These are phyloP conservation scores for Otatea glauca DNA, from an alignment of 176 grass and related monocot species.

Conservation along the genomic window DNA sequence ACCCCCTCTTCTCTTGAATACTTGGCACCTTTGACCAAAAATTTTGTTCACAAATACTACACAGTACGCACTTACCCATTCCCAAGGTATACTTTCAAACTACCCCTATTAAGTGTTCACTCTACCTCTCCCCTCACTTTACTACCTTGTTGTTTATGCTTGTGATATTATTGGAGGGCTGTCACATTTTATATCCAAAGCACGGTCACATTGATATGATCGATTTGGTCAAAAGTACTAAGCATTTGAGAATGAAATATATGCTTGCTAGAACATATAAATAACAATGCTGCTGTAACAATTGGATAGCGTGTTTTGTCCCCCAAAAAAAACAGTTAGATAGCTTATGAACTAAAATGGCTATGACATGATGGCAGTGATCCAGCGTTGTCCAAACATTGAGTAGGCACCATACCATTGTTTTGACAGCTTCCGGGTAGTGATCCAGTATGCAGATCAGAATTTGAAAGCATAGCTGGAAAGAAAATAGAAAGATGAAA, in stretches of 20 bases:
- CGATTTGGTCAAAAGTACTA: background rate
- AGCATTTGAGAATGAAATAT: background rate
- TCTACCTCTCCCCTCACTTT: slow-evolving; percentile 19
- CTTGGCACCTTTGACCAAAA: background rate
- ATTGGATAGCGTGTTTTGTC: too few species aligned
- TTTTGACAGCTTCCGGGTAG: slow-evolving; percentile 63
- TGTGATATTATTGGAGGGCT: background rate
- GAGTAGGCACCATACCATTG: slow-evolving; percentile 60
- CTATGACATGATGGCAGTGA: background rate
- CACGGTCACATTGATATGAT: background rate
- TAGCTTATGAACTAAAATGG: background rate
- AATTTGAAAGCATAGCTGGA: slow-evolving; percentile 87
- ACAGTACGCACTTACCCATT: background rate
- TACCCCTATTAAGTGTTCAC: background rate
- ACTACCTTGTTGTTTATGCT: slow-evolving; percentile 30
- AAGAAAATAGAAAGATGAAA: slow-evolving; percentile 38
- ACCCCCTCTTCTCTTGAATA: background rate
- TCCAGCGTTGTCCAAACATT: slow-evolving; percentile 23
- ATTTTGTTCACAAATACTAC: background rate
- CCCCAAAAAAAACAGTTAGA: too few species aligned
- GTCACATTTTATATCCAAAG: slow-evolving; percentile 13
- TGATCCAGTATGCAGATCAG: slow-evolving; percentile 65
- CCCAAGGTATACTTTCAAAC: slow-evolving; percentile 7
- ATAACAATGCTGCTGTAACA: slow-evolving; percentile 2
- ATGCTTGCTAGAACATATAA: slow-evolving; percentile 25